Evolutionary conservation across 306 rosid genomes (phyloP).

Genomic region (Calophaca sinica): DNA sequence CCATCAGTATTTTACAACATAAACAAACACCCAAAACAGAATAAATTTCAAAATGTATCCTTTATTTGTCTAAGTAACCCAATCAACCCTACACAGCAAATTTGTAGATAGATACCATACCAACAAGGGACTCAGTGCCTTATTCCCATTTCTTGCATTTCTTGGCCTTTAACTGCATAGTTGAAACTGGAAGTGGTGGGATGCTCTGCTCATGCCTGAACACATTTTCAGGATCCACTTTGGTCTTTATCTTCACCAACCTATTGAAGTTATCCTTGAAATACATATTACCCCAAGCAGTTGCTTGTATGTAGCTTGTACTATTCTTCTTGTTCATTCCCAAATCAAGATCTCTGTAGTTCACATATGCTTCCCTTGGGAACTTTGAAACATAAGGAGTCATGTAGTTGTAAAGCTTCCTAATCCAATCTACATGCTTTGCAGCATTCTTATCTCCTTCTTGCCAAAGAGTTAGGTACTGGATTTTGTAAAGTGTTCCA

Average conservation of each 20-base stretch:
- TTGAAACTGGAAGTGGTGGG: constrained; percentile 65
- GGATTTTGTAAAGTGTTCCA: constrained; percentile 73
- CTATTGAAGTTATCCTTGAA: constrained; percentile 75
- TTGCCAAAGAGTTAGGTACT: constrained; percentile 63
- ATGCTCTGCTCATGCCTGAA: constrained; percentile 94
- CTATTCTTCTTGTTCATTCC: constrained; percentile 72
- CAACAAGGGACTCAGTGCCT: not conserved
- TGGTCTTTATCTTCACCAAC: constrained; percentile 70
- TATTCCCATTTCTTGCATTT: constrained; percentile 41
- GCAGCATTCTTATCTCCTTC: constrained; percentile 45
- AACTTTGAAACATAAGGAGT: constrained; percentile 68
- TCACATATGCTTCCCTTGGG: constrained; percentile 86
- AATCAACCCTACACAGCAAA: constrained; percentile 32
- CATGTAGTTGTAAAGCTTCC: constrained; percentile 78
- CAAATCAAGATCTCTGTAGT: constrained; percentile 86
- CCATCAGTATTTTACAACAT: constrained; percentile 30
- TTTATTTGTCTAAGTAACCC: constrained; percentile 40
- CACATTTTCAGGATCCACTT: constrained; percentile 81
- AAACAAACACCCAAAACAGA: constrained; percentile 31
- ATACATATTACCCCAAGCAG: constrained; percentile 77
- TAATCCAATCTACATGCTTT: constrained; percentile 76
- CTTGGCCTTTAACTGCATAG: constrained; percentile 27
- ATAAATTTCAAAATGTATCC: constrained; percentile 20
- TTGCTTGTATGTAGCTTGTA: constrained; percentile 57
- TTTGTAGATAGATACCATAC: not conserved